A percentile compares a stretch with the other conserved stretches of the same genome.
Conservation (phyloP, 2,329 filamentous ascomycete species). For the Alternaria ventricosa region DNA sequence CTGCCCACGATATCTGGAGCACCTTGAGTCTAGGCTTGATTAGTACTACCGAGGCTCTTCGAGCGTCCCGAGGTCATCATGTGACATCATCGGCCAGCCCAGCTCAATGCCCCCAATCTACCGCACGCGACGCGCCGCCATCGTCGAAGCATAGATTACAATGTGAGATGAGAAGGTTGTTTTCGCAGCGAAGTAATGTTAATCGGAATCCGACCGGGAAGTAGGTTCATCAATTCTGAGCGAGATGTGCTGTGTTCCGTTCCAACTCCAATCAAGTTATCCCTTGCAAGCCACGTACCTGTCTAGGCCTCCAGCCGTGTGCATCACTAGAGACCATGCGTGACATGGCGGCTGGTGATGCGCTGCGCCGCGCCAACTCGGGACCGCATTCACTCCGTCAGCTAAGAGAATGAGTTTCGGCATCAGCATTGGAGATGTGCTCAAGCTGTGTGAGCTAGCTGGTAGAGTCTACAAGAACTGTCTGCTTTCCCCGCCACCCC, state of each 20-base stretch:
- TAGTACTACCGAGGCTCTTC: not conserved
- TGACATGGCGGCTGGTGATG: not conserved
- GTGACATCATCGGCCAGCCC: not conserved
- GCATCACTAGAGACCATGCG: not conserved
- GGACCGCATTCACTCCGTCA: not conserved
- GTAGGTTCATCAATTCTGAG: not conserved
- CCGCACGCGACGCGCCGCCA: not conserved
- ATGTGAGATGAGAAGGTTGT: not conserved
- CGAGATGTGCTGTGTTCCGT: not conserved
- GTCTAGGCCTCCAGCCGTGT: not conserved
- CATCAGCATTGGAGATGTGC: conserved; percentile 32
- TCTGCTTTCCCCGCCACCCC: not conserved
- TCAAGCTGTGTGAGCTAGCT: conserved; percentile 35
- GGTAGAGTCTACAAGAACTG: conserved; percentile 35
- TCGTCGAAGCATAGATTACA: not conserved
- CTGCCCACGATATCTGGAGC: too few relatives aligned
- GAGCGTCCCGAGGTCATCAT: not conserved
- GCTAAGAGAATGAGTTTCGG: conserved; percentile 33
- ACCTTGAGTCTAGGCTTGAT: not conserved
- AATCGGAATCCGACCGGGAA: too few relatives aligned
- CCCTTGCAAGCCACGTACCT: not conserved
- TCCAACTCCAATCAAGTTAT: conserved; percentile 5
- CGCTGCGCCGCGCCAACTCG: not conserved
- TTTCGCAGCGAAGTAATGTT: not conserved
- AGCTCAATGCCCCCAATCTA: not conserved